Conservation (phyloP, 2,329 filamentous ascomycete species). For the Davidsoniella eucalypti region DNA sequence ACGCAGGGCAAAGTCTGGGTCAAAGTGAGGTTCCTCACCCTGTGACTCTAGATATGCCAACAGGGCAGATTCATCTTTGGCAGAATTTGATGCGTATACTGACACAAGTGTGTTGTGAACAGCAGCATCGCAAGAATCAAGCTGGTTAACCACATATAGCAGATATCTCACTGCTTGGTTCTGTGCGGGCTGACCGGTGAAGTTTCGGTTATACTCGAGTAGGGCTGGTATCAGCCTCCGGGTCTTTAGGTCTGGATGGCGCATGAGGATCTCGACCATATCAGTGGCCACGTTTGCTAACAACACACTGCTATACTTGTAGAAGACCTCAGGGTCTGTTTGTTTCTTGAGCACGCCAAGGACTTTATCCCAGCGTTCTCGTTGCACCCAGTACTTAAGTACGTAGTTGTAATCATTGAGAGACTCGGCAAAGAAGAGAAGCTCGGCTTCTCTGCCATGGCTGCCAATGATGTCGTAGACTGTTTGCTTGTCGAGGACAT, state of each 20-base stretch:
- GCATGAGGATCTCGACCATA: conserved; percentile 88
- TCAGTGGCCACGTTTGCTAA: conserved; percentile 78
- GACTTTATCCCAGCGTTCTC: conserved; percentile 80
- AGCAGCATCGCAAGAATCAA: conserved; percentile 63
- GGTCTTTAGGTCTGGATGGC: conserved; percentile 69
- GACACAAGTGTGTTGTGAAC: conserved; percentile 96
- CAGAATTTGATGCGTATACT: conserved; percentile 77
- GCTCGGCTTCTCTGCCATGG: conserved; percentile 82
- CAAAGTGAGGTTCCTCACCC: conserved; percentile 71
- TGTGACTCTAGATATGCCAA: conserved; percentile 83
- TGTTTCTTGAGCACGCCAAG: conserved; percentile 83
- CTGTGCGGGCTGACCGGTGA: conserved; percentile 47
- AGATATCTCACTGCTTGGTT: conserved; percentile 93
- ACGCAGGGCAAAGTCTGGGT: conserved; percentile 88
- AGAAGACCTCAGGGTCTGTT: conserved; percentile 82
- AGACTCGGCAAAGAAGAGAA: conserved; percentile 77
- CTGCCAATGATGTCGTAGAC: conserved; percentile 93
- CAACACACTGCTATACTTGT: conserved; percentile 90
- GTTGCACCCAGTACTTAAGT: conserved; percentile 89
- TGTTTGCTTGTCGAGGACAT: conserved; percentile 77
- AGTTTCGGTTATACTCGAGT: conserved; percentile 78
- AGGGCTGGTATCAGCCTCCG: conserved; percentile 84
- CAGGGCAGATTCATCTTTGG: conserved; percentile 68
- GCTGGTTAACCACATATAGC: conserved; percentile 78
- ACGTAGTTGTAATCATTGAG: conserved; percentile 91